Conservation (phyloP, 805 yeast species). For the Saturnispora diversa region DNA sequence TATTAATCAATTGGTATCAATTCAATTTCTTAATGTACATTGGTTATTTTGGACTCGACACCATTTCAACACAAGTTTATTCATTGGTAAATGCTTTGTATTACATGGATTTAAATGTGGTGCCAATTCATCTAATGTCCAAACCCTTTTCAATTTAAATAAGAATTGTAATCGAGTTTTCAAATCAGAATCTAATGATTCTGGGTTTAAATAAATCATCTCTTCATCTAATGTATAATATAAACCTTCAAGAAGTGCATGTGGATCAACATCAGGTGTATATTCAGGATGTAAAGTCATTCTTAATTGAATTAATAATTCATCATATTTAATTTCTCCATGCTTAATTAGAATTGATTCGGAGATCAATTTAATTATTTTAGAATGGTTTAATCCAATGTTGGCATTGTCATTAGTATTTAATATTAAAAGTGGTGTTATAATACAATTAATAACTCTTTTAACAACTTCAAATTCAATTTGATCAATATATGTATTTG, state of each 20-base stretch:
- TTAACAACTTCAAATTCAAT: no score
- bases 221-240: conserved; percentile 23
- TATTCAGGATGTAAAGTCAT: conserved; percentile 53
- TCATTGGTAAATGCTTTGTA: not conserved
- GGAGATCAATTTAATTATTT: conserved; percentile 17
- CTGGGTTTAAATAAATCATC: conserved; percentile 12
- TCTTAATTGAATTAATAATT: conserved; percentile 58
- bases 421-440: not conserved
- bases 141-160: not conserved
- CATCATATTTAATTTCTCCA: conserved; percentile 29
- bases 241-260: conserved; percentile 33
- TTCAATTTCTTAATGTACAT: no score
- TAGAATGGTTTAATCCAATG: conserved; percentile 12
- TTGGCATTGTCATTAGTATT: no score
- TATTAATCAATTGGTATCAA: no score
- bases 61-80: not conserved
- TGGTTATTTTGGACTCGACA: no score
- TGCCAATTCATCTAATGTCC: not conserved
- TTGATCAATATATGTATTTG: no score
- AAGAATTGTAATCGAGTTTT: not conserved
- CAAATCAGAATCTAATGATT: no score
- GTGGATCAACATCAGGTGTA: conserved; percentile 42
- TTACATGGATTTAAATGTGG: not conserved
- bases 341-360: conserved; percentile 7
- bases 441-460: no score